Base-by-base conservation (phyloP, 306 rosid species). In the Oxytropis ochrocephala region DNA sequence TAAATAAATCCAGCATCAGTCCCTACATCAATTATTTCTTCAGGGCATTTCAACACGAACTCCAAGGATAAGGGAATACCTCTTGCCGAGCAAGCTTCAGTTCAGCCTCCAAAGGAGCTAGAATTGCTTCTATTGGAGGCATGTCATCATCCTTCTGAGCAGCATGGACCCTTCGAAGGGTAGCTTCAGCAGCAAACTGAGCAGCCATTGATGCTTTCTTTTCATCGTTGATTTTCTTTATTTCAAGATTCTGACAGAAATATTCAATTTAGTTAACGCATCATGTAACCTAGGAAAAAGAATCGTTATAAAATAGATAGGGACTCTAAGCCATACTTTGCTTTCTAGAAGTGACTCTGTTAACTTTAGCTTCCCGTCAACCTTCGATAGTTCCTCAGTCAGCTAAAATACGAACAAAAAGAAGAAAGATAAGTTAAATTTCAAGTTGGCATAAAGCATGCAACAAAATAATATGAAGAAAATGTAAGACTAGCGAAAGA, bases 191-290 rank as follows among this genome's bases (percentile, higher is more conserved):
- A 5, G 96, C 98, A 75, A 90, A 93, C 76, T 93, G 98, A 58
- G 97, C 98, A 39, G 98, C 98, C 97, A 88, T 88, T 48, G 98
- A 90, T 49, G 98, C 97, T 72, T 93, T 93, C 84, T 90, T 93
- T 88, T 93, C 98, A 78, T 93, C 98, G 19, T 88, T 93, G 83
- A 90, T 93, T 80, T 86, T 90, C 87, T 93, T 93, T 56, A 93
- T 88, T 80, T 93, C 98, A 53, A 93, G 98, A 82, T 93, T 93
- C 98, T 93, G 90, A 73, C 78, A 80, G 49, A 80, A 53, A 58
- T 44, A 29, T 52, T 78, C 72, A 19, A 18, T 33, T 69, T 44
- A 66, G 64, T 65, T n/a, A 67, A 76, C 21, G 38, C 19, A 75
- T 13, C 24, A 73, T 44, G 57, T 8, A 29, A 77, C 24, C 50